Evolutionary conservation across 169 alveolate species (phyloP).

Genomic region (Cryptosporidium xiaoi): DNA sequence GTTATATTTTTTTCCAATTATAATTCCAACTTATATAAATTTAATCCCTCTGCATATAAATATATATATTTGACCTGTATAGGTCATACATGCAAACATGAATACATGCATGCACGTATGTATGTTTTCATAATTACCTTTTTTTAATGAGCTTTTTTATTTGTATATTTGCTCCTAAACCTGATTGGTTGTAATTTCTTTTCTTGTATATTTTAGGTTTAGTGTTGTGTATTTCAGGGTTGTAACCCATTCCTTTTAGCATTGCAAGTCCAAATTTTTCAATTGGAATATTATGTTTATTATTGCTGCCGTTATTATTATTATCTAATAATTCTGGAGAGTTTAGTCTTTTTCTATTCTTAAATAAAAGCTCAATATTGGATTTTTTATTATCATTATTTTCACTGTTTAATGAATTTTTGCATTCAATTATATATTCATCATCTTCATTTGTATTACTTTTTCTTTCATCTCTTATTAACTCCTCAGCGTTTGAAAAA

Average conservation of each 20-base stretch:
- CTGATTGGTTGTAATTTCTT: slow-evolving; percentile 41
- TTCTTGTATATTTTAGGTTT: slow-evolving; percentile 51
- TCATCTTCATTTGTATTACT: neutral
- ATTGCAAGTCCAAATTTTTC: slow-evolving; percentile 56
- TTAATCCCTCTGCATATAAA: too few species aligned
- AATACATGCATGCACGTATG: too few species aligned
- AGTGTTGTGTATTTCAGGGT: slow-evolving; percentile 46
- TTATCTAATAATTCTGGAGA: neutral
- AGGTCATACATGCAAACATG: too few species aligned
- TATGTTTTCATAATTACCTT: too few species aligned
- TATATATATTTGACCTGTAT: too few species aligned
- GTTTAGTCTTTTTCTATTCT: neutral
- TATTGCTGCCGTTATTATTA: neutral
- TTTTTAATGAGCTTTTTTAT: neutral
- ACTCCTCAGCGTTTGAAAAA: slow-evolving; percentile 15
- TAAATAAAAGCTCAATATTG: neutral
- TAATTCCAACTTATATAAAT: too few species aligned
- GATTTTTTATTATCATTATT: neutral
- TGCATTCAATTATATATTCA: slow-evolving; percentile 33
- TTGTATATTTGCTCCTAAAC: slow-evolving; percentile 36
- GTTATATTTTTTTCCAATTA: too few species aligned
- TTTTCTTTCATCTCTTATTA: neutral
- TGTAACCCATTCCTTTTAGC: slow-evolving; percentile 70
- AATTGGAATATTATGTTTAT: slow-evolving; percentile 26
- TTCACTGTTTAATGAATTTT: neutral